Base-by-base conservation (phyloP, 2,329 filamentous ascomycete species). In the Aspergillus ibericus region DNA sequence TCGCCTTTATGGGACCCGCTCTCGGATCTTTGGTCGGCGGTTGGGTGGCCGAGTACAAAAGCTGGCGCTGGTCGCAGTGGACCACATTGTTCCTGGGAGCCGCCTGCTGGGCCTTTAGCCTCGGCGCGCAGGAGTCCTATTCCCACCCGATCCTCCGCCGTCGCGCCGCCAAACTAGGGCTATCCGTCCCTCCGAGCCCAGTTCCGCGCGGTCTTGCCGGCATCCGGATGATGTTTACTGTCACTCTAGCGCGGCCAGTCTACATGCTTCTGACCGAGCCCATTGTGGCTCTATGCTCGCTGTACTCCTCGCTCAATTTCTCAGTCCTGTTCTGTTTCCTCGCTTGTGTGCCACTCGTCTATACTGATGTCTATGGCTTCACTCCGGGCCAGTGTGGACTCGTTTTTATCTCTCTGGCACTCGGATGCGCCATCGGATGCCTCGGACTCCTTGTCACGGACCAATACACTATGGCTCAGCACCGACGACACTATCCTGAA, bases 321-420 rank as follows among this genome's bases (percentile, higher is more conserved):
- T 88, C 82, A 7, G 80, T 93, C 1, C 83, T 96, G 1, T 96
- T 95, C 70, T 86, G 93, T 46, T 93, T 93, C 79, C 80, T 96
- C 53, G 92, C 91, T 0, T 89, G 91, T 1, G 95, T 96, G 68
- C 88, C 78, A 4, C 82, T 79, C 1, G 88, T 86, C 84, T 80
- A 85, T 22, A 88, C 85, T 83, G 80, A 81, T 4, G 88, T 87
- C 69, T 87, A 81, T 70, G 79, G 80, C 2, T 86, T 84, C 0
- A 80, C 81, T 1, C 83, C 87, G 55, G 77, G 77, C 27, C 81
- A 82, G 48, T 83, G 78, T 13, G 63, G 67, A 4, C 60, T 70
- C 7, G 57, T 59, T 2, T 68, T 68, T 47, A 88, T 96, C 65
- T 91, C 90, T 56, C 89, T 96, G 84, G 85, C 92, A 52, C 63